These are phyloP conservation scores for Rhizophlyctis rosea DNA, from an alignment of 192 early-diverging fungal genomes.

Conservation along the genomic window DNA sequence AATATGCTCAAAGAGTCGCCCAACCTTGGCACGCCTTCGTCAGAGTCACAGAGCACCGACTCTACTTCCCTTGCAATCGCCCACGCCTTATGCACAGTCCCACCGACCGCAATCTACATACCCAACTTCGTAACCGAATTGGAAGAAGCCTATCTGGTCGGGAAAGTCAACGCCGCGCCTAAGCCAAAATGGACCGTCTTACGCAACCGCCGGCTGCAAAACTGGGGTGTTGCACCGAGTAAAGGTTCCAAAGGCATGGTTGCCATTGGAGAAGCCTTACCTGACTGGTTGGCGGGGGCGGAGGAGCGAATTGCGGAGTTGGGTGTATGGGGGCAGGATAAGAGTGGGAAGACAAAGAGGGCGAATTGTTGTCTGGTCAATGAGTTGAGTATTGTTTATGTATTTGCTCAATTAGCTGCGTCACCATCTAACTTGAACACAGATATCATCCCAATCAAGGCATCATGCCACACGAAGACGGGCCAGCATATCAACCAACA, in stretches of 20 bases:
- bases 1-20: no score
- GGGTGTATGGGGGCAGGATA: constrained; percentile 5
- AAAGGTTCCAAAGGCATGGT: background rate
- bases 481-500: constrained; percentile 35
- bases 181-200: constrained; percentile 17
- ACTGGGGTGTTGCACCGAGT: constrained; percentile 17
- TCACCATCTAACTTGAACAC: background rate
- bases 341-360: background rate
- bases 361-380: constrained; percentile 43
- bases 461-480: constrained; percentile 46
- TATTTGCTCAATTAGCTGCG: background rate
- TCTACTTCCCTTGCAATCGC: no score
- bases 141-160: background rate
- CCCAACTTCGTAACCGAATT: background rate
- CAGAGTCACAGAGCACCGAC: no score
- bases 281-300: constrained; percentile 24
- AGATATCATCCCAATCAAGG: constrained; percentile 38
- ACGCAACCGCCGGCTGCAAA: constrained; percentile 28
- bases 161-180: constrained; percentile 17
- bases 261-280: constrained; percentile 12
- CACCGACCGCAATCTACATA: background rate
- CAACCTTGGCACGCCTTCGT: no score
- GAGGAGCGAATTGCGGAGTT: constrained; percentile 5
- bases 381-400: constrained; percentile 18
- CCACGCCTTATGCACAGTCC: no score